phyloP scores from a whole-genome alignment of 768 basidiomycete species.

The Sarcodon aspratus region DNA sequence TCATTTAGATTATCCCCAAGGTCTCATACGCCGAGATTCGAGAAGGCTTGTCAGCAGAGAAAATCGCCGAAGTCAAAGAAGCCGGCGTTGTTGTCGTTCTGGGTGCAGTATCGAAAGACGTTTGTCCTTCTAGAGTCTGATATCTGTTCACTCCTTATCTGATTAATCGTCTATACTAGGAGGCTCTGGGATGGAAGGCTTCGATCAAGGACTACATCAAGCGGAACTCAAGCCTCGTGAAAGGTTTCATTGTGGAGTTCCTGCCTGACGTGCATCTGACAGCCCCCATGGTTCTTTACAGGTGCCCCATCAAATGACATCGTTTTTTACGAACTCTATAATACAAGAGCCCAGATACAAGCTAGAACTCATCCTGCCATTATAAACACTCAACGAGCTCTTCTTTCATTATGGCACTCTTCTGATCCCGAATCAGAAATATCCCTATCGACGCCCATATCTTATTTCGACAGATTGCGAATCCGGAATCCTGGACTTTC shows the following conservation, averaged over 20 bases:
- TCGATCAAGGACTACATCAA: conserved; percentile 42
- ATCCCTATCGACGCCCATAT: conserved; percentile 46
- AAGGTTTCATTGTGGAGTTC: conserved; percentile 25
- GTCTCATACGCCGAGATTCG: conserved; percentile 33
- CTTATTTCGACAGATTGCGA: conserved; percentile 68
- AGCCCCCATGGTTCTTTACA: conserved; percentile 12
- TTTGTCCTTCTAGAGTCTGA: conserved; percentile 15
- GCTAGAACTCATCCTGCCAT: conserved; percentile 58
- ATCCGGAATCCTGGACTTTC: conserved; percentile 64
- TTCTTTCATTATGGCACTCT: conserved; percentile 51
- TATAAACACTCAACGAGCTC: conserved; percentile 42
- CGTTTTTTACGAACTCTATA: conserved; percentile 69
- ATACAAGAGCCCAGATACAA: conserved; percentile 46
- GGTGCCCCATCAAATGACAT: conserved; percentile 59
- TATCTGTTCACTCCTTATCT: not conserved
- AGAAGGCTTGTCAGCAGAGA: conserved; percentile 33
- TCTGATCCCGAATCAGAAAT: conserved; percentile 30
- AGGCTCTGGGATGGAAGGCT: conserved; percentile 50
- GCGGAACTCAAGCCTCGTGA: conserved; percentile 32
- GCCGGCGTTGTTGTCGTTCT: conserved; percentile 46
- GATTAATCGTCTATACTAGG: conserved; percentile 20
- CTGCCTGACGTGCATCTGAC: not conserved
- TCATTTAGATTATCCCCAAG: conserved; percentile 37
- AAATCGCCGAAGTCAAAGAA: conserved; percentile 32
- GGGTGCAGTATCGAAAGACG: conserved; percentile 44